phyloP scores from a whole-genome alignment of 495 filamentous ascomycete species.

The Penicillium subrubescens region DNA sequence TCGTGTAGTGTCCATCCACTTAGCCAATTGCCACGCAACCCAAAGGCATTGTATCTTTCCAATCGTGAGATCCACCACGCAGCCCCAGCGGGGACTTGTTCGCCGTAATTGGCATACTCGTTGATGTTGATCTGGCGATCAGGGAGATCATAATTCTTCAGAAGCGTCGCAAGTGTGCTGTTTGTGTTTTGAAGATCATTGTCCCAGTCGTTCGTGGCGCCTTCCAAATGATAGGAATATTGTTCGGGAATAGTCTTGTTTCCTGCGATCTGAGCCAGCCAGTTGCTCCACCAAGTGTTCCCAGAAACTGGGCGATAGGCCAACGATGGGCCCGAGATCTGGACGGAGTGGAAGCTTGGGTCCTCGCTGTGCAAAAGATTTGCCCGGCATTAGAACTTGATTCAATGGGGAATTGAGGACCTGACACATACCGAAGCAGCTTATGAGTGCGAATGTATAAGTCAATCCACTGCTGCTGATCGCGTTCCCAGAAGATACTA shows the following conservation, averaged over 20 bases:
- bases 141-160: constrained; percentile 33
- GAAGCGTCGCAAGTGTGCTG: constrained; percentile 20
- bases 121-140: constrained; percentile 42
- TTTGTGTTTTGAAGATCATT: constrained; percentile 34
- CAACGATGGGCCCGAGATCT: constrained; percentile 32
- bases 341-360: constrained; percentile 12
- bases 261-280: constrained; percentile 27
- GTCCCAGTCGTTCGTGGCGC: constrained; percentile 11
- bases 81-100: constrained; percentile 40
- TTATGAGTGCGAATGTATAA: constrained; percentile 32
- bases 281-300: constrained; percentile 36
- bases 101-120: constrained; percentile 39
- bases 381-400: not conserved
- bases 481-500: constrained; percentile 35
- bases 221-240: constrained; percentile 38
- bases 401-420: not conserved
- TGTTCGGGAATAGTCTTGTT: constrained; percentile 38
- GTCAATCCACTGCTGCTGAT: constrained; percentile 35
- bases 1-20: constrained; percentile 38
- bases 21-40: constrained; percentile 46
- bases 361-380: not conserved
- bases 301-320: constrained; percentile 19
- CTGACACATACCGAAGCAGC: constrained; percentile 21
- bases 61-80: constrained; percentile 44
- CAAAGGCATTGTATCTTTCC: constrained; percentile 39